A percentile compares a stretch with the other conserved stretches of the same genome.
phyloP scores from a whole-genome alignment of 768 basidiomycete genomes.

The Pleurotus djamor region DNA sequence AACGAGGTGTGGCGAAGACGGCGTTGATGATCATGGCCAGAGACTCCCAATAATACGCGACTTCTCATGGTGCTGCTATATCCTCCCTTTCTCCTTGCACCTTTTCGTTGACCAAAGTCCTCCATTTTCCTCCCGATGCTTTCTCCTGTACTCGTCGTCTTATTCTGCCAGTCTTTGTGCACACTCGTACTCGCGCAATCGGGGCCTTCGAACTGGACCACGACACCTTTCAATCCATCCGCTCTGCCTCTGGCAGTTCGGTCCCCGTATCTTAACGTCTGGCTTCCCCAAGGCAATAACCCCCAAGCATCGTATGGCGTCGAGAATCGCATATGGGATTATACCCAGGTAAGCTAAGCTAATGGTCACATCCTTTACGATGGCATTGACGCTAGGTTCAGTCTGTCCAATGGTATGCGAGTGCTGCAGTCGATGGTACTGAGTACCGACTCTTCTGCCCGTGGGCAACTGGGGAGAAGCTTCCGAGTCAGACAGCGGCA shows the following conservation, averaged over 20 bases:
- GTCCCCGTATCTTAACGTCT: conserved; percentile 2
- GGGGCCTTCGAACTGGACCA: conserved; percentile 1
- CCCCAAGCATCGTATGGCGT: neutral
- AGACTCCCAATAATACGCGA: no score
- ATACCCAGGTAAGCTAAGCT: neutral
- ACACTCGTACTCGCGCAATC: neutral
- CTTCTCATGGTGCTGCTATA: no score
- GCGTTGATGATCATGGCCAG: no score
- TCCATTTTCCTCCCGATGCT: no score
- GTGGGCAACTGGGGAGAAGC: neutral
- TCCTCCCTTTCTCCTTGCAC: no score
- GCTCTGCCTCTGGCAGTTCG: conserved; percentile 3
- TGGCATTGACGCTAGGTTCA: neutral
- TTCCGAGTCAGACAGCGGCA: neutral
- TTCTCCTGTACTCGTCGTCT: no score
- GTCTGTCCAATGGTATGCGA: conserved; percentile 3
- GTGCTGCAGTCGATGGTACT: neutral
- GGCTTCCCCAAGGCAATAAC: conserved; percentile 7
- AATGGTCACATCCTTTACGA: no score
- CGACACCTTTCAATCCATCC: conserved; percentile 2
- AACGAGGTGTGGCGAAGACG: no score
- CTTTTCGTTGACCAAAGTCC: no score
- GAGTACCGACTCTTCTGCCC: neutral
- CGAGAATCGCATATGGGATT: neutral
- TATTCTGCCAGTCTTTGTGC: no score